Conservation (phyloP, 1,139 yeast species). For the Suhomyces panamericanus region DNA sequence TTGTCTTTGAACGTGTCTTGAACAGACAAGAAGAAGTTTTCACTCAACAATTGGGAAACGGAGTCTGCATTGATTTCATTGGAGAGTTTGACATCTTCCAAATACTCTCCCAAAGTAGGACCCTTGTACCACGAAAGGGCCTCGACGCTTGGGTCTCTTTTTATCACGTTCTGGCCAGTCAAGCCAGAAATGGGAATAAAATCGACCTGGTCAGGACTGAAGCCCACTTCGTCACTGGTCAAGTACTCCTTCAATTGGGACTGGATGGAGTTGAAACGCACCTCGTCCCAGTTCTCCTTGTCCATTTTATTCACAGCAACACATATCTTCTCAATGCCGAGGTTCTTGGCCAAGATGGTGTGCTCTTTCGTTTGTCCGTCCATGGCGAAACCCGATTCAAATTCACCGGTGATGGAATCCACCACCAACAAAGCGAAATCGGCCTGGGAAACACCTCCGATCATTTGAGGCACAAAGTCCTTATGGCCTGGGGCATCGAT, state of each 20-base stretch:
- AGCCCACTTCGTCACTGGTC: slow-evolving; percentile 58
- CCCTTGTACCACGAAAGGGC: slow-evolving; percentile 63
- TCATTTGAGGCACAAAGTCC: slow-evolving; percentile 57
- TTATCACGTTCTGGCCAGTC: slow-evolving; percentile 76
- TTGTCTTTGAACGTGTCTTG: slow-evolving; percentile 41
- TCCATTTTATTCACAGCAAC: slow-evolving; percentile 92
- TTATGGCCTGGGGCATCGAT: slow-evolving; percentile 86
- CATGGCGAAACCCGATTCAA: slow-evolving; percentile 81
- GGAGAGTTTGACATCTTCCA: slow-evolving; percentile 41
- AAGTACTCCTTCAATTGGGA: slow-evolving; percentile 61
- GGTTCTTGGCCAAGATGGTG: slow-evolving; percentile 73
- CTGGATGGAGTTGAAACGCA: slow-evolving; percentile 62
- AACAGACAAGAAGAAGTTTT: slow-evolving; percentile 50
- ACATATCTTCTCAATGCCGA: slow-evolving; percentile 76
- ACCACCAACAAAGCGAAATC: slow-evolving; percentile 73
- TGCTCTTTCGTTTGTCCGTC: slow-evolving; percentile 97
- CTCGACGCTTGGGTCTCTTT: slow-evolving; percentile 31
- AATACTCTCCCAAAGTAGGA: slow-evolving; percentile 58
- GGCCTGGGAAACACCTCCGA: slow-evolving; percentile 53
- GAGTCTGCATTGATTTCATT: slow-evolving; percentile 7
- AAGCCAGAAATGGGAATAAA: slow-evolving; percentile 89
- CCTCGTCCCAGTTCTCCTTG: slow-evolving; percentile 64
- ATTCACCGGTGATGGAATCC: slow-evolving; percentile 81
- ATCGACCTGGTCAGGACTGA: slow-evolving; percentile 45
- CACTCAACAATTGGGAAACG: slow-evolving; percentile 25